Conservation (phyloP, 2,329 filamentous ascomycete genomes). For the Daldinia eschscholtzii region DNA sequence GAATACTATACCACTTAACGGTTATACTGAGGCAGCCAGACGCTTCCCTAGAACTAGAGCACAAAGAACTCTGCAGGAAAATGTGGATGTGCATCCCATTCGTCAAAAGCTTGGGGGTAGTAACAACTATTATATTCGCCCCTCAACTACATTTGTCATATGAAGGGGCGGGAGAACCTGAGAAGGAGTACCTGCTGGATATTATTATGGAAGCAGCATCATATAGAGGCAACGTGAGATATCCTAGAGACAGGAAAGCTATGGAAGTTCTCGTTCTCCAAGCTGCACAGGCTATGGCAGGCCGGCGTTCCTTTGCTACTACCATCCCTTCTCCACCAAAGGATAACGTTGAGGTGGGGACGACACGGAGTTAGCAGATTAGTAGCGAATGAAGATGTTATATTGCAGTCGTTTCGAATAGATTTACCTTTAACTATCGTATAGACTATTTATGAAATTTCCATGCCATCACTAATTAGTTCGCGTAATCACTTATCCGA, state of each 20-base stretch:
- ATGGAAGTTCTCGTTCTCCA: slow-evolving; percentile 19
- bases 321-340: neutral
- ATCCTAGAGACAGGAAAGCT: slow-evolving; percentile 11
- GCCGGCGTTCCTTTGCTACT: slow-evolving; percentile 13
- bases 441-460: too few relatives aligned
- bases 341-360: neutral
- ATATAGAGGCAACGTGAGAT: slow-evolving; percentile 21
- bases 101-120: slow-evolving; percentile 17
- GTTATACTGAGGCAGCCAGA: slow-evolving; percentile 16
- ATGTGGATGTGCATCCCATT: slow-evolving; percentile 38
- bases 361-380: neutral
- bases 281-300: slow-evolving; percentile 25
- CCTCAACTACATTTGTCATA: slow-evolving; percentile 25
- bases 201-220: slow-evolving; percentile 9
- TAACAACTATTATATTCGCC: slow-evolving; percentile 6
- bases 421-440: neutral
- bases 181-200: slow-evolving; percentile 35
- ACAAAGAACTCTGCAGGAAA: slow-evolving; percentile 19
- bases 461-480: too few relatives aligned
- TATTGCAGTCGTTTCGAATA: neutral
- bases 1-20: slow-evolving; percentile 15
- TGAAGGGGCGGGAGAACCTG: slow-evolving; percentile 22
- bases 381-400: neutral
- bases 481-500: too few relatives aligned
- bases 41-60: slow-evolving; percentile 14